These are phyloP conservation scores for Kregervanrija fluxuum DNA, from an alignment of 805 yeast species.

Conservation along the genomic window DNA sequence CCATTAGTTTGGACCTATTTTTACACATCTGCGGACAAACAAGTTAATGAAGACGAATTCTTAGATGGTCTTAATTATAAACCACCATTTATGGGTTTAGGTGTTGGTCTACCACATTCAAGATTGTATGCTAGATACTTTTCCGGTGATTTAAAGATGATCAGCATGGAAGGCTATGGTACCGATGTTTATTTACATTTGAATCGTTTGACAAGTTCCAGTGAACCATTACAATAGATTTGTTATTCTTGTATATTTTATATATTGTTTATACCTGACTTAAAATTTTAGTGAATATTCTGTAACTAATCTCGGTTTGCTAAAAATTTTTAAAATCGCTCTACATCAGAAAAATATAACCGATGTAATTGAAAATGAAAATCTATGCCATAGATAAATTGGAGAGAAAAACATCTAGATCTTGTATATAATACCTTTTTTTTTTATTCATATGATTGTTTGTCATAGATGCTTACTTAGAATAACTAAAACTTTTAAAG, in stretches of 20 bases:
- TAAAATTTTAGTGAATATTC: no score
- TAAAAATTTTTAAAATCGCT: no score
- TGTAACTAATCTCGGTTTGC: no score
- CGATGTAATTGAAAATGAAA: no score
- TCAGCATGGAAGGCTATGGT: slow-evolving; percentile 91
- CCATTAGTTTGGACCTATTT: slow-evolving; percentile 88
- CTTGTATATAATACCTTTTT: no score
- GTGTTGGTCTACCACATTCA: slow-evolving; percentile 85
- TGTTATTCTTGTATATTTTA: not conserved
- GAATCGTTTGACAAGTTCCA: slow-evolving; percentile 65
- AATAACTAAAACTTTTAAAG: no score
- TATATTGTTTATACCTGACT: no score
- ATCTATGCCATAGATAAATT: no score
- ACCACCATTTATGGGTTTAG: slow-evolving; percentile 94
- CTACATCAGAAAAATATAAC: no score
- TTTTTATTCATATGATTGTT: no score
- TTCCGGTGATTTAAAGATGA: slow-evolving; percentile 83
- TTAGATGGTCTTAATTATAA: slow-evolving; percentile 23
- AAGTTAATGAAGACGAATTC: slow-evolving; percentile 33
- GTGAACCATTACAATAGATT: slow-evolving; percentile 54
- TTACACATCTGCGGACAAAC: slow-evolving; percentile 79
- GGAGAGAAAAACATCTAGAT: no score
- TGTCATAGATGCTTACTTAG: no score
- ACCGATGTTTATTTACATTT: slow-evolving; percentile 87
- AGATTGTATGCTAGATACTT: slow-evolving; percentile 82